These are phyloP conservation scores for Zizania palustris DNA, from an alignment of 202 grass and related monocot species.

Conservation along the genomic window DNA sequence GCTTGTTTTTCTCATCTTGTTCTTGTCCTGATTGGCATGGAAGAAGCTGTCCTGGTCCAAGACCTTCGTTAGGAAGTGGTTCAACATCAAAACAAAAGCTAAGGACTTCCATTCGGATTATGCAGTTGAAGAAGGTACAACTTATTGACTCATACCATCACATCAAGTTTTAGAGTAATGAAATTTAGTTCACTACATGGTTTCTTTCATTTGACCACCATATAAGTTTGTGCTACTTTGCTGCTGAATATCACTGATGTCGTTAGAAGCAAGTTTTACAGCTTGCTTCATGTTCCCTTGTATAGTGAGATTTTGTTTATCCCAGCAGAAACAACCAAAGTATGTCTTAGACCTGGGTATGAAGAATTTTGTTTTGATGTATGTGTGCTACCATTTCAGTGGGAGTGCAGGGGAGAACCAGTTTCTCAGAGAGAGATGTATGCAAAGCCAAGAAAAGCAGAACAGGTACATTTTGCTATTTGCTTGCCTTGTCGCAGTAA, in stretches of 20 bases:
- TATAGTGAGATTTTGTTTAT: background rate
- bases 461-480: conserved; percentile 67
- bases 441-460: conserved; percentile 87
- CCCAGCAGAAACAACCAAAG: conserved; percentile 34
- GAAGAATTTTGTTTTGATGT: conserved; percentile 33
- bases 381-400: conserved; percentile 50
- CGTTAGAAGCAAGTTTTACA: conserved; percentile 26
- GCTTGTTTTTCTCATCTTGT: conserved; percentile 26
- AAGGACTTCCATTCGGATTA: conserved; percentile 84
- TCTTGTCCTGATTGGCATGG: conserved; percentile 40
- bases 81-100: conserved; percentile 90
- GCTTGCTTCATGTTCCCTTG: conserved; percentile 37
- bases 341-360: conserved; percentile 11
- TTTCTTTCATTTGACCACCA: background rate
- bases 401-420: conserved; percentile 67
- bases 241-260: conserved; percentile 12
- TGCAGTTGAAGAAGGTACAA: conserved; percentile 61
- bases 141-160: conserved; percentile 18
- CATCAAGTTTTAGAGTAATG: conserved; percentile 4
- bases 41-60: conserved; percentile 91
- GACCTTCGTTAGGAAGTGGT: conserved; percentile 87
- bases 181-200: background rate
- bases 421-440: conserved; percentile 78
- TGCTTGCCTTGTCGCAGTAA: conserved; percentile 44
- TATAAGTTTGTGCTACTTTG: conserved; percentile 1